These are phyloP conservation scores for Sphagnurus paluster DNA, from an alignment of 1,284 basidiomycete species.

Conservation along the genomic window DNA sequence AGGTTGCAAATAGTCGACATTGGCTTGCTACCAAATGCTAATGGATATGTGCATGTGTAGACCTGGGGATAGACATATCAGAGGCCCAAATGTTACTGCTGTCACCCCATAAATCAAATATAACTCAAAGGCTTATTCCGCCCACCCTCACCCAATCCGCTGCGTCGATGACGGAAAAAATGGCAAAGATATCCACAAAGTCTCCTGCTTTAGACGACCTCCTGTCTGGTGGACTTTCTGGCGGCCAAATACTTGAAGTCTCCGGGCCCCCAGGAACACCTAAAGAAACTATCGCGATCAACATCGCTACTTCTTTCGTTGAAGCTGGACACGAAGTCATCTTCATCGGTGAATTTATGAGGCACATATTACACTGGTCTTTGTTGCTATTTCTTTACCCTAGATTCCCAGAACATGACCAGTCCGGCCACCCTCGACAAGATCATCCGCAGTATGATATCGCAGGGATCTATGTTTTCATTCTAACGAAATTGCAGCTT, in stretches of 20 bases:
- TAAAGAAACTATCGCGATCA: conserved; percentile 55
- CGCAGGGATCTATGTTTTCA: conserved; percentile 3
- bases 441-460: conserved; percentile 42
- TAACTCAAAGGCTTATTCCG: conserved; percentile 22
- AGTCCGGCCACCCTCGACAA: conserved; percentile 45
- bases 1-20: too few species aligned
- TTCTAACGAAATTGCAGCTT: conserved; percentile 11
- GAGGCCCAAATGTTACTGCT: conserved; percentile 45
- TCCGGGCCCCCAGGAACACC: conserved; percentile 72
- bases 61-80: conserved; percentile 44
- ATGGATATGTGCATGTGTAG: conserved; percentile 27
- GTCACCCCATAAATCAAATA: conserved; percentile 31
- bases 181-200: conserved; percentile 38
- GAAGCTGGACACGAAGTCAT: conserved; percentile 49
- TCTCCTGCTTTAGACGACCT: conserved; percentile 54
- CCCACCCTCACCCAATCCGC: conserved; percentile 55
- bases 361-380: neutral
- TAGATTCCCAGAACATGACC: conserved; percentile 72
- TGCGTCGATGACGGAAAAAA: conserved; percentile 41
- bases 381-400: conserved; percentile 4
- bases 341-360: conserved; percentile 54
- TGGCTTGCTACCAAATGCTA: conserved; percentile 3
- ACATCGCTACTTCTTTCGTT: conserved; percentile 48
- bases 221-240: conserved; percentile 58
- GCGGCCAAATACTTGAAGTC: conserved; percentile 65